phyloP scores from a whole-genome alignment of 108 stramenopile species.

The Bacterosira constricta region DNA sequence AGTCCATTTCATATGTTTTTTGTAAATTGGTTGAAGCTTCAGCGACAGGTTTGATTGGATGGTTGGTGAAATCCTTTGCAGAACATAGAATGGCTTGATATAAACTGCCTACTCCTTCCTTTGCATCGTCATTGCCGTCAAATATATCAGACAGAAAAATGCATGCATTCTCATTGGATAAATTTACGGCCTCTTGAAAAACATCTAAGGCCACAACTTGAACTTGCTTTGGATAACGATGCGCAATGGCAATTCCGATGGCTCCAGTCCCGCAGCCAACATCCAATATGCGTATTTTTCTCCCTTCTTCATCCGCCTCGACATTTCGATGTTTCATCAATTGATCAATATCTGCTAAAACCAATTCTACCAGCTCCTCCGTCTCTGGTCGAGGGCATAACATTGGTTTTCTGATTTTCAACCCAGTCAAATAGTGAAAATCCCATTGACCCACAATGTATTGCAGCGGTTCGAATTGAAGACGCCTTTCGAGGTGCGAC shows the following conservation, averaged over 20 bases:
- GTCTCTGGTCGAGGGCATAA: constrained; percentile 95
- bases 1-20: constrained; percentile 46
- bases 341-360: constrained; percentile 42
- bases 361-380: constrained; percentile 89
- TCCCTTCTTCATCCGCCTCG: neutral
- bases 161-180: constrained; percentile 81
- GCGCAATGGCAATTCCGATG: constrained; percentile 87
- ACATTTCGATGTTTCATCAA: constrained; percentile 6
- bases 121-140: neutral
- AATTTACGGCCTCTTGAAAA: constrained; percentile 68
- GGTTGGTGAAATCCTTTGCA: constrained; percentile 59
- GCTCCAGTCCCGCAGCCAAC: constrained; percentile 93
- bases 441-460: constrained; percentile 96
- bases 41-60: neutral
- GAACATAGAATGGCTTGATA: constrained; percentile 51
- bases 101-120: neutral
- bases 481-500: constrained; percentile 52
- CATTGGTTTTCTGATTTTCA: constrained; percentile 75
- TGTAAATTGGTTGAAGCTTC: neutral
- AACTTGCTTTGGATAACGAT: constrained; percentile 44
- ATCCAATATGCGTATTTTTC: constrained; percentile 78
- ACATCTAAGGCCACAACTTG: constrained; percentile 84
- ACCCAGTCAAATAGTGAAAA: constrained; percentile 73
- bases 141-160: constrained; percentile 35
- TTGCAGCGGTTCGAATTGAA: constrained; percentile 86